Conservation (phyloP, 164 flowering plant genomes). For the Paratinospora sagittata region DNA sequence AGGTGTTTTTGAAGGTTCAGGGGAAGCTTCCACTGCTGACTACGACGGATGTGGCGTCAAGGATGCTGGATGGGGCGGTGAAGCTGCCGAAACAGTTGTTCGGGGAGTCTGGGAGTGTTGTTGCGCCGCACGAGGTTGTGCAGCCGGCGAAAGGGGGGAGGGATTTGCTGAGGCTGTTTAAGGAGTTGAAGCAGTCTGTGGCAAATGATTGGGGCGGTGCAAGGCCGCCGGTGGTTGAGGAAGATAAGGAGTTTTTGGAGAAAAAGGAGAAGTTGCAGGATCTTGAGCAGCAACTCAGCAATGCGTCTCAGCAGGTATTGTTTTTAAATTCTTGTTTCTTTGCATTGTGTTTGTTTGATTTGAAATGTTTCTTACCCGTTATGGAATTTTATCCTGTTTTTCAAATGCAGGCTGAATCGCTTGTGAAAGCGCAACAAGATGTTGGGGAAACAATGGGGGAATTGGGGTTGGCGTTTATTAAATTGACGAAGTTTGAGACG, state of each 20-base stretch:
- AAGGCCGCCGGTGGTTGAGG: slow-evolving; percentile 63
- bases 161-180: slow-evolving; percentile 79
- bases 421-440: slow-evolving; percentile 95
- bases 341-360: neutral
- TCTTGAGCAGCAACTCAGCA: slow-evolving; percentile 71
- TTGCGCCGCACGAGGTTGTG: slow-evolving; percentile 54
- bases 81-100: slow-evolving; percentile 82
- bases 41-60: slow-evolving; percentile 67
- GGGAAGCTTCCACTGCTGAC: slow-evolving; percentile 71
- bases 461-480: slow-evolving; percentile 75
- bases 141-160: slow-evolving; percentile 92
- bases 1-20: slow-evolving; percentile 64
- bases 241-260: slow-evolving; percentile 86
- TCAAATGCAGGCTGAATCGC: slow-evolving; percentile 70
- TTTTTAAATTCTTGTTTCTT: neutral
- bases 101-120: slow-evolving; percentile 45
- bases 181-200: slow-evolving; percentile 84
- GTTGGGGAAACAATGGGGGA: slow-evolving; percentile 95
- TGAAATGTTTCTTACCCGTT: neutral
- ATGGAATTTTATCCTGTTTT: neutral
- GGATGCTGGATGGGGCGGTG: slow-evolving; percentile 91
- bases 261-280: slow-evolving; percentile 72
- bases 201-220: slow-evolving; percentile 83
- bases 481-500: slow-evolving; percentile 75
- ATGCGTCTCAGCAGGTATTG: slow-evolving; percentile 71